Conservation (phyloP, 768 basidiomycete genomes). For the Ramaria rubella region DNA sequence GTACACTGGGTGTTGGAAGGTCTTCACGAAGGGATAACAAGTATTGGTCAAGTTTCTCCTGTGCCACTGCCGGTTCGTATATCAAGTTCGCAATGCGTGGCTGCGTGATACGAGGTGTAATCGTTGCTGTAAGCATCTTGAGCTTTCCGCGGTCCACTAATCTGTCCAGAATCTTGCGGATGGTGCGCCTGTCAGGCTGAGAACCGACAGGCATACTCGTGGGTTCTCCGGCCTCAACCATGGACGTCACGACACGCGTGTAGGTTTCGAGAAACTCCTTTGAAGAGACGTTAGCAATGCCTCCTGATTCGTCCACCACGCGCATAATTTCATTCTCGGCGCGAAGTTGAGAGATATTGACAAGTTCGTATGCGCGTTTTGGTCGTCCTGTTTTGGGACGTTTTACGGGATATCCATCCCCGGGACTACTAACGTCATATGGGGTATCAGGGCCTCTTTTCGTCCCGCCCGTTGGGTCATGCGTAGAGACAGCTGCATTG, state of each 20-base stretch:
- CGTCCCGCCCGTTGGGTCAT: not conserved
- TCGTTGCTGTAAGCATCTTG: conserved; percentile 60
- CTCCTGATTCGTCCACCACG: conserved; percentile 58
- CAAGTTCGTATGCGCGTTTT: conserved; percentile 9
- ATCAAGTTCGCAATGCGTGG: conserved; percentile 54
- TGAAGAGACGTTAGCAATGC: conserved; percentile 56
- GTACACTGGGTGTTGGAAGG: conserved; percentile 9
- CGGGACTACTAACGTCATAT: not conserved
- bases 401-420: not conserved
- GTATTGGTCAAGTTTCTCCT: conserved; percentile 50
- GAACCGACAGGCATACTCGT: conserved; percentile 66
- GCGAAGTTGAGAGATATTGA: conserved; percentile 71
- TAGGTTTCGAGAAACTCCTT: conserved; percentile 70
- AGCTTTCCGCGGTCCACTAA: conserved; percentile 63
- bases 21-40: conserved; percentile 46
- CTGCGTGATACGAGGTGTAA: conserved; percentile 53
- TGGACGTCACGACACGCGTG: conserved; percentile 48
- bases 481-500: not conserved
- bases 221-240: conserved; percentile 55
- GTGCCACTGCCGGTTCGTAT: conserved; percentile 54
- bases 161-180: conserved; percentile 48
- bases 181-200: conserved; percentile 68
- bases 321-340: conserved; percentile 75
- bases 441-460: not conserved
- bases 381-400: conserved; percentile 1